Percentiles rank a stretch among this genome's conserved stretches.
Evolutionary conservation across 78 protist species (phyloP).

Genomic region (Cavenderia fasciculata): DNA sequence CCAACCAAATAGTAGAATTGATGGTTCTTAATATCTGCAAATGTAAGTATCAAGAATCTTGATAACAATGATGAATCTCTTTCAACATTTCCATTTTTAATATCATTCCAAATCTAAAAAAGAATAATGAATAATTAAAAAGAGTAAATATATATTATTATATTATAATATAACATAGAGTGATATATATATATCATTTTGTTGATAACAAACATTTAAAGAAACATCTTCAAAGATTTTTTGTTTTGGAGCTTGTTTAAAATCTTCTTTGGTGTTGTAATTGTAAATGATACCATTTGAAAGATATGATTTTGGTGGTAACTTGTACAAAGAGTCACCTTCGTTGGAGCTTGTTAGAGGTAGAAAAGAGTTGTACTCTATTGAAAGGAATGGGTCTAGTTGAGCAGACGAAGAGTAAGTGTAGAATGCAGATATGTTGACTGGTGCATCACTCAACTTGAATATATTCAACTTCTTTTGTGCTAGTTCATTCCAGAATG

Average conservation of each 20-base stretch:
- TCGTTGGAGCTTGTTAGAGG: not conserved
- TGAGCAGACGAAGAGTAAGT: constrained; percentile 46
- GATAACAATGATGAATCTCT: constrained; percentile 55
- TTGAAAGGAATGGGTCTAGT: constrained; percentile 41
- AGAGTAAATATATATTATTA: not conserved
- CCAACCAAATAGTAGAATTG: constrained; percentile 86
- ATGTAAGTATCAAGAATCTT: constrained; percentile 84
- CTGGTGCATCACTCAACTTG: constrained; percentile 62
- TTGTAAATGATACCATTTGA: constrained; percentile 37
- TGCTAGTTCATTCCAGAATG: constrained; percentile 77
- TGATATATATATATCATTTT: not conserved
- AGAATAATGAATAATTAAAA: not conserved
- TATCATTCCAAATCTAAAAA: constrained; percentile 79
- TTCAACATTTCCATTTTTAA: constrained; percentile 75
- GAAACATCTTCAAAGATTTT: constrained; percentile 59
- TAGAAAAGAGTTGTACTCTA: constrained; percentile 54
- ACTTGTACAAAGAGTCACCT: not conserved
- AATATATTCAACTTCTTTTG: constrained; percentile 74
- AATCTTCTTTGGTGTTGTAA: constrained; percentile 72
- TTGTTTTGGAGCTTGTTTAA: constrained; percentile 51
- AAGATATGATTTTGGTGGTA: constrained; percentile 37
- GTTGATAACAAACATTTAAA: constrained; percentile 11
- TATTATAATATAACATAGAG: not conserved
- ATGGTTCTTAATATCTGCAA: constrained; percentile 92
- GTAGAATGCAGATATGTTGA: constrained; percentile 51